Evolutionary conservation across 345 rosid genomes (phyloP).

Genomic region (Angophora floribunda): DNA sequence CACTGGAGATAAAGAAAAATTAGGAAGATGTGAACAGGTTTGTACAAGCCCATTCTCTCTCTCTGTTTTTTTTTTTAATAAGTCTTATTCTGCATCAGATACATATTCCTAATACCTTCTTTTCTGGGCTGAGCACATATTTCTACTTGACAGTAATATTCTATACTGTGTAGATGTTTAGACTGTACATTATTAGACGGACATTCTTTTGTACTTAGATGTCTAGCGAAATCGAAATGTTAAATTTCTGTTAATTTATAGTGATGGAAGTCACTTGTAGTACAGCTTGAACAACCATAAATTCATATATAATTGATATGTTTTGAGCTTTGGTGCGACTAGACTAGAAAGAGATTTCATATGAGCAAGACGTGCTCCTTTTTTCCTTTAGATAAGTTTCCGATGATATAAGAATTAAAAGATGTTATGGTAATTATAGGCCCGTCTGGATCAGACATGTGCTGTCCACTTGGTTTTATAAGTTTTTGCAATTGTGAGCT

Average conservation of each 20-base stretch:
- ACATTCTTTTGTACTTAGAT: not conserved
- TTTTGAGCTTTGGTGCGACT: not conserved
- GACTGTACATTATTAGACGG: not conserved
- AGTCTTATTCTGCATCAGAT: no score
- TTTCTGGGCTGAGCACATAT: not conserved
- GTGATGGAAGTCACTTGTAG: not conserved
- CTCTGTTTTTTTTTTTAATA: no score
- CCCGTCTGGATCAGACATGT: not conserved
- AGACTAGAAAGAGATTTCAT: not conserved
- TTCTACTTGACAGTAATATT: not conserved
- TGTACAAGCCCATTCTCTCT: not conserved
- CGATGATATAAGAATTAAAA: not conserved
- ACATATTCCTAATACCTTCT: no score
- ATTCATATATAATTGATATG: not conserved
- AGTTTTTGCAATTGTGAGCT: not conserved
- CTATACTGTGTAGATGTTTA: not conserved
- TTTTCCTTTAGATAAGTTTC: not conserved
- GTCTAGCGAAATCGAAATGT: not conserved
- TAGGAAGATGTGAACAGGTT: slow-evolving; percentile 94
- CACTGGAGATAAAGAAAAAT: slow-evolving; percentile 71
- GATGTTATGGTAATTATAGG: not conserved
- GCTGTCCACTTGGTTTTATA: not conserved
- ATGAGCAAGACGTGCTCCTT: not conserved
- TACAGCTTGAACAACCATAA: not conserved
- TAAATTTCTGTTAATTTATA: not conserved